These are phyloP conservation scores for Ophiosphaerella narmari DNA, from an alignment of 2,329 filamentous ascomycete species.

Conservation along the genomic window DNA sequence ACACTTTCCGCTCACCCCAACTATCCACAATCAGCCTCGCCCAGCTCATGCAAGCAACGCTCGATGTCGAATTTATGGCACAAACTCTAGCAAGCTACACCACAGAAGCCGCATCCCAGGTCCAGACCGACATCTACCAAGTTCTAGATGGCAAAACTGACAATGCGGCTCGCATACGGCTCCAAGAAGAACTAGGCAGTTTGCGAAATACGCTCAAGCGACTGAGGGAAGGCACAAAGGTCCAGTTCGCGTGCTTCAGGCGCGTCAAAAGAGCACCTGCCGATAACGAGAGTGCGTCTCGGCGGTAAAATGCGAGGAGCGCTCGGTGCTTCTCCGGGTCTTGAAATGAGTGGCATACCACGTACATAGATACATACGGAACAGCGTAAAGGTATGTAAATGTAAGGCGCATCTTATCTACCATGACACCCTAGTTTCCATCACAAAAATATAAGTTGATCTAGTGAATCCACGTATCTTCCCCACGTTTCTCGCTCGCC, in stretches of 20 bases:
- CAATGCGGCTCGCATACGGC: slow-evolving; percentile 75
- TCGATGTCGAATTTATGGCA: slow-evolving; percentile 95
- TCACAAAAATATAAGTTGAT: too few species aligned
- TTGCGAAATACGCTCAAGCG: slow-evolving; percentile 86
- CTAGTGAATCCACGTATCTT: too few species aligned
- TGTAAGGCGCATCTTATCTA: too few species aligned
- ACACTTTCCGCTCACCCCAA: slow-evolving; percentile 65
- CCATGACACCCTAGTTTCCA: too few species aligned
- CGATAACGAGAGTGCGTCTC: not conserved
- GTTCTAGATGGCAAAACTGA: slow-evolving; percentile 89
- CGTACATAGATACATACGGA: too few species aligned
- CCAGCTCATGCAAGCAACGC: slow-evolving; percentile 92
- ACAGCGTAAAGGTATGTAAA: too few species aligned
- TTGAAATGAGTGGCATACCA: too few species aligned
- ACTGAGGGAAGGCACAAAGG: slow-evolving; percentile 43
- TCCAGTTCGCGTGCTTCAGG: slow-evolving; percentile 45
- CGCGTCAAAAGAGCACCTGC: slow-evolving; percentile 27
- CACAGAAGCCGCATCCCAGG: slow-evolving; percentile 76
- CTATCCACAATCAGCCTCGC: slow-evolving; percentile 72
- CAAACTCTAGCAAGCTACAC: slow-evolving; percentile 92
- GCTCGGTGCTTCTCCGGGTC: too few species aligned
- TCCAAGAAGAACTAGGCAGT: slow-evolving; percentile 87
- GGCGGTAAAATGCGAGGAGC: not conserved
- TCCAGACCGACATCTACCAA: slow-evolving; percentile 89
- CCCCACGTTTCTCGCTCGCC: too few species aligned